Evolutionary conservation across 768 basidiomycete species (phyloP).

Genomic region (Piloderma croceum): DNA sequence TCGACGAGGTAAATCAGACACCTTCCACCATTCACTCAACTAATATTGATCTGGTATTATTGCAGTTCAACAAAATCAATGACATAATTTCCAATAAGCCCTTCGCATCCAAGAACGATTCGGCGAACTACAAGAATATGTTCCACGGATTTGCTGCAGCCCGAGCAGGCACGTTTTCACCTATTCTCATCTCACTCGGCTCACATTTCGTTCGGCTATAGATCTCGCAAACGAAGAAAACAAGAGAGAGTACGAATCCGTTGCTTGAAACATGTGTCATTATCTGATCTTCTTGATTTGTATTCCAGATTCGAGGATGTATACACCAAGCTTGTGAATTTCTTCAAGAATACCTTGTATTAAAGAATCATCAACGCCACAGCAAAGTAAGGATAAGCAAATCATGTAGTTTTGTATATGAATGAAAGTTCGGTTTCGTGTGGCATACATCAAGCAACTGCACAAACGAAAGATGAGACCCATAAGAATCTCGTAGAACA

Average conservation of each 20-base stretch:
- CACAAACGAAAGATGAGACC: too few relatives aligned
- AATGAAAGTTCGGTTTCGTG: too few relatives aligned
- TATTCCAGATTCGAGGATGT: constrained; percentile 43
- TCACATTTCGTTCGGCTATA: too few relatives aligned
- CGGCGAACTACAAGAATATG: constrained; percentile 46
- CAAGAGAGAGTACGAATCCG: constrained; percentile 42
- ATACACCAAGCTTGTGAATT: constrained; percentile 45
- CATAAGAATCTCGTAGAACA: too few relatives aligned
- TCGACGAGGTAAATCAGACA: constrained; percentile 40
- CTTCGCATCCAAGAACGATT: constrained; percentile 43
- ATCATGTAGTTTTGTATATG: too few relatives aligned
- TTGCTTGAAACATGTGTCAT: not conserved
- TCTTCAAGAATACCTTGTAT: constrained; percentile 42
- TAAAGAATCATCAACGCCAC: too few relatives aligned
- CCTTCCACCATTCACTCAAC: not conserved
- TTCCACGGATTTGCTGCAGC: constrained; percentile 66
- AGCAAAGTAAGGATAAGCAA: too few relatives aligned
- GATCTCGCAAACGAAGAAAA: constrained; percentile 52
- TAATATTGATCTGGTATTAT: not conserved
- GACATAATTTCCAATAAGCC: constrained; percentile 44
- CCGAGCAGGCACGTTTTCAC: too few relatives aligned
- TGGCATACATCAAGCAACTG: too few relatives aligned
- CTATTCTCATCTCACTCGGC: too few relatives aligned
- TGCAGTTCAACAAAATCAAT: constrained; percentile 46
- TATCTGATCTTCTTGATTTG: not conserved